Conservation (phyloP, 2,329 filamentous ascomycete species). For the Trichophyton schoenleinii region DNA sequence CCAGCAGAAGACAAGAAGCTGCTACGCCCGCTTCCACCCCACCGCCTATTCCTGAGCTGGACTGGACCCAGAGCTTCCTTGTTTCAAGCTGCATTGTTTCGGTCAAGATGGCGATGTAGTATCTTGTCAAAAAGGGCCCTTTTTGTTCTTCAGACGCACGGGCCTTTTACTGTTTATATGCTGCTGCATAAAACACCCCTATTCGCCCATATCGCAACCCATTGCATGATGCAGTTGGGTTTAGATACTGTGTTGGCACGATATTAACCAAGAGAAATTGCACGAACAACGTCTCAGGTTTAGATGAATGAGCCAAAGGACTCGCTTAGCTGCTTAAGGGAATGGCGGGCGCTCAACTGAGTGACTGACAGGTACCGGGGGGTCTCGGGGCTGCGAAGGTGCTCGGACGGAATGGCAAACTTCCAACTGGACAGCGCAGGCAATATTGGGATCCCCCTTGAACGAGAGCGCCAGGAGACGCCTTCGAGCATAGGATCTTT, state of each 20-base stretch:
- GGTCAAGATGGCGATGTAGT: neutral
- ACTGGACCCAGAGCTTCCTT: neutral
- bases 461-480: neutral
- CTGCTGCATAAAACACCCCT: neutral
- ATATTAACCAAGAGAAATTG: neutral
- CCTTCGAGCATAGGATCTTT: neutral
- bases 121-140: neutral
- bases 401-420: neutral
- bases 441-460: neutral
- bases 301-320: neutral
- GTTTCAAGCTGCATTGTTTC: neutral
- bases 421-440: neutral
- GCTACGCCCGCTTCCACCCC: neutral
- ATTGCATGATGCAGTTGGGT: neutral
- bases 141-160: neutral
- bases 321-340: neutral
- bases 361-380: neutral
- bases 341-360: neutral
- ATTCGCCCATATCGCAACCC: neutral
- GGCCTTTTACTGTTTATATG: neutral
- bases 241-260: neutral
- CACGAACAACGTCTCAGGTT: neutral
- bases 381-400: neutral
- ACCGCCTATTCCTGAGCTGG: neutral
- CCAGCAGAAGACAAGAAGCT: neutral